Evolutionary conservation across 1,139 yeast species (phyloP), one percentile per base, ranked within the genome.

Genomic region (Arxiozyma telluris): DNA sequence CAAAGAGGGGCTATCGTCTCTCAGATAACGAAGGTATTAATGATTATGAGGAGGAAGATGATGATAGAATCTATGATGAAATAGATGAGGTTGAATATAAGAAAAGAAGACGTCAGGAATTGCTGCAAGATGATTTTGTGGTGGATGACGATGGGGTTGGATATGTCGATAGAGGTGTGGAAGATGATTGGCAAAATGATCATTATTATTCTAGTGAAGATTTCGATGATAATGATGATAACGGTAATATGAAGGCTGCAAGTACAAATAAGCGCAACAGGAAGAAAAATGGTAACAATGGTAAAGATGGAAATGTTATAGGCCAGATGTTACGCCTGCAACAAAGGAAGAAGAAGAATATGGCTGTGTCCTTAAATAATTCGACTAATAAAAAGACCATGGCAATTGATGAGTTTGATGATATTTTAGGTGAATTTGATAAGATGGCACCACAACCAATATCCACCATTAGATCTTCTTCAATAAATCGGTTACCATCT

Each of bases 81-180:
- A 85, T 90, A 11, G 96, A 87, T 65, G 96, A 90, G 63, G 83
- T 79, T 46, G 82, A 86, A 39, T 91, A 81, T 70, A 76, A 93
- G 60, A 79, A 80, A 59, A 87, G 83, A 66, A 88, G 87, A 65
- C 79, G 96, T 61, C 81, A 86, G 56, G 89, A 90, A 57, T 75
- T 93, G 54, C 76, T 89, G 72, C 84, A 87, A 59, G 97, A 91
- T 65, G 96, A 91, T 66, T 93, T 93, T 67, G 93, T 93, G 50
- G 96, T 89, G 1, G 97, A 90, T 65, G 98, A 93, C 67, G 83
- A 85, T 59, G 96, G 96, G 17, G 84, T 83, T 60, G 76, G 75
- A 1, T 93, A 93, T 65, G 91, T 88, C 1, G 97, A 93, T 64
- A 87, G 86, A 50, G 98, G 98, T 52, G 88, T 79, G 17, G 95